Percentiles rank a stretch among this genome's conserved stretches.
Conservation (phyloP, 73 alveolate species). For the Paramecium bursaria region DNA sequence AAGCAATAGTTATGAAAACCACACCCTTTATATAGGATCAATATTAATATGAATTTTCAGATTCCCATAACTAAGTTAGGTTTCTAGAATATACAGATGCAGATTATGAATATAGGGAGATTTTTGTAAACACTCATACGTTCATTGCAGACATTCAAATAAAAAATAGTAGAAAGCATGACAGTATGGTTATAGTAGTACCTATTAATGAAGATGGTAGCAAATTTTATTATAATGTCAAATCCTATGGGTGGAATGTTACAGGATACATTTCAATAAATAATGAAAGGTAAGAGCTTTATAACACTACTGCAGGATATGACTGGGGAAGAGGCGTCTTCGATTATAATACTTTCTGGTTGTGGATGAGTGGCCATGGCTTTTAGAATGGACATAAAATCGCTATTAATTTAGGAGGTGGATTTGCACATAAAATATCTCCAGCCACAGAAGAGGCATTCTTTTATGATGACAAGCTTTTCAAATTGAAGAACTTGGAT, state of each 20-base stretch:
- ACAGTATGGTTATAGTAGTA: background rate
- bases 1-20: no score
- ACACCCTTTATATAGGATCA: no score
- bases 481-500: background rate
- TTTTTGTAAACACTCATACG: no score
- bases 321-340: constrained; percentile 52
- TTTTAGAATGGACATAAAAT: constrained; percentile 12
- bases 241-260: constrained; percentile 44
- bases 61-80: no score
- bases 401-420: constrained; percentile 56
- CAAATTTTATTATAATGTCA: constrained; percentile 18
- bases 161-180: no score
- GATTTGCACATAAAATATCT: background rate
- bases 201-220: constrained; percentile 20
- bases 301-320: constrained; percentile 29
- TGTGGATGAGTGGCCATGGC: constrained; percentile 47
- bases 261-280: background rate
- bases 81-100: no score
- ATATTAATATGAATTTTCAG: no score
- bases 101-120: no score
- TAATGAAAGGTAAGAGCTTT: background rate
- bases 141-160: no score
- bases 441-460: constrained; percentile 34
- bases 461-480: background rate
- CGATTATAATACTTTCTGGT: constrained; percentile 44